Base-by-base conservation (phyloP, 2,329 filamentous ascomycete genomes). In the Colletotrichum sp. region DNA sequence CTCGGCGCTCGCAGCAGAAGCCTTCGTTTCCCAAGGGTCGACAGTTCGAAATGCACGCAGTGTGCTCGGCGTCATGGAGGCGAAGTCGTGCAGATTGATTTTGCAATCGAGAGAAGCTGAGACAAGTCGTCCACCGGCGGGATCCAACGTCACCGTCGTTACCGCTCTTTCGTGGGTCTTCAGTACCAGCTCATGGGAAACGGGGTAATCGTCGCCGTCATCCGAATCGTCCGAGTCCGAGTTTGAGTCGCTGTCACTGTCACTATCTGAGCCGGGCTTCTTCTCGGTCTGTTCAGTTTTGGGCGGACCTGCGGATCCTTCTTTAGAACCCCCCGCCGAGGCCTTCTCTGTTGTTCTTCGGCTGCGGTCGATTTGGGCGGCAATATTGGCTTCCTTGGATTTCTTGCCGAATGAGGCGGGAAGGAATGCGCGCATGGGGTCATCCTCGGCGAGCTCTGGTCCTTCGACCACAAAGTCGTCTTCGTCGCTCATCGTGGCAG, bases 11-110 rank as follows among this genome's bases (percentile, higher is more conserved):
- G 93, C 90, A 18, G 92, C 90, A 6, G 92, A 90, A 49, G 89
- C 85, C 83, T 98, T 98, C 32, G 92, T 92, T 68, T 93, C 92
- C 80, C 93, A 96, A 0, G 97, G 96, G 82, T 99, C 96, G 64
- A 99, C 90, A 10, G 93, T 96, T 82, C 95, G 96, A 89, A 99
- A 99, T 1, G 97, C 95, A 80, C 96, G 94, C 68, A 99, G 90
- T 0, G 97, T 99, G 7, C 96, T 97, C 3, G 96, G 95, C 1
- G 96, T 98, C 94, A 99, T 98, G 63, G 96, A 95, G 4, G 96
- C 93, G 83, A 99, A 98, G 83, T 99, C 96, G 86, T 98, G 96
- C 21, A 99, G 89, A 83, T 98, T 99, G 81, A 99, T 88, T 2
- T 92, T 95, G 84, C 96, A 98, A 85, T 99, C 97, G 76, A 94